phyloP scores from a whole-genome alignment of 257 asterid species.

The Solanum bulbocastanum region DNA sequence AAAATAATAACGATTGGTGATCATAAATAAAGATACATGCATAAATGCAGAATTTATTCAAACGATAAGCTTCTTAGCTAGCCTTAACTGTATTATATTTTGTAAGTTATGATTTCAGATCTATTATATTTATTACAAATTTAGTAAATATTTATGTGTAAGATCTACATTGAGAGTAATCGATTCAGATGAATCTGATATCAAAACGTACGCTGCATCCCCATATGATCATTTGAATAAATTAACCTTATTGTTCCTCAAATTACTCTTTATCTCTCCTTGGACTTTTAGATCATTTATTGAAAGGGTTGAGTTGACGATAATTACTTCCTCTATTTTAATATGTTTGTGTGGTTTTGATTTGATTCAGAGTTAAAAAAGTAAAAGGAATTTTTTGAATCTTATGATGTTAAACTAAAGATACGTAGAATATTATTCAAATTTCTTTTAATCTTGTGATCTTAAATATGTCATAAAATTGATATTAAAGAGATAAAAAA shows the following conservation, averaged over 20 bases:
- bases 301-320: not conserved
- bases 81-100: not conserved
- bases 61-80: not conserved
- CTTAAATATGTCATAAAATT: too few species aligned
- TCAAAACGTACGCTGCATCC: not conserved
- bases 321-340: not conserved
- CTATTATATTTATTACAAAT: not conserved
- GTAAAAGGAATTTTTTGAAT: too few species aligned
- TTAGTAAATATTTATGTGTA: not conserved
- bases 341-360: too few species aligned
- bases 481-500: too few species aligned
- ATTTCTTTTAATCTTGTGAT: too few species aligned
- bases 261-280: not conserved
- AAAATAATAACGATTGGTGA: not conserved
- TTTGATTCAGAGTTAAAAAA: too few species aligned
- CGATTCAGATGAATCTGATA: fast-evolving
- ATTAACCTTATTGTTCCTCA: not conserved
- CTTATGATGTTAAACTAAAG: too few species aligned
- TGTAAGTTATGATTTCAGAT: not conserved
- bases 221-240: not conserved
- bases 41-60: not conserved
- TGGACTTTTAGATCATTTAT: not conserved
- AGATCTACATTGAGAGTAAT: not conserved
- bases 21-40: not conserved
- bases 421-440: too few species aligned